Percentiles rank a stretch among this genome's conserved stretches.
Conservation (phyloP, 768 basidiomycete species). For the Coprinopsis marcescibilis region DNA sequence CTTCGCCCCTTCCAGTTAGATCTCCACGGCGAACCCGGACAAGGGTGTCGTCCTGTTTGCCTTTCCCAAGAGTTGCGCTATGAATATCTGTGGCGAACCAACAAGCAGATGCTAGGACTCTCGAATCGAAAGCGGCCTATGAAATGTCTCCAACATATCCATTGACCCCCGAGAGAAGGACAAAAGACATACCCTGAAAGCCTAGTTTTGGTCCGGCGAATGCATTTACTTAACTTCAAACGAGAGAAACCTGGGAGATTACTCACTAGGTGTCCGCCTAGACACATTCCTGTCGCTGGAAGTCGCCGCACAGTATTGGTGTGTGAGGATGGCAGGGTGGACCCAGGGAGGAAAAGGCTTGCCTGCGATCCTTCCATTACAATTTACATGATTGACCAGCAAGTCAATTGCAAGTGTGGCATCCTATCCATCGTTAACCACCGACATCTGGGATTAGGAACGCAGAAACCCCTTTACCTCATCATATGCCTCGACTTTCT, state of each 20-base stretch:
- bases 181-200: slow-evolving; percentile 30
- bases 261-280: slow-evolving; percentile 78
- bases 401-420: slow-evolving; percentile 73
- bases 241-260: background rate
- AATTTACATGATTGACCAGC: slow-evolving; percentile 65
- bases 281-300: slow-evolving; percentile 84
- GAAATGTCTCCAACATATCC: background rate
- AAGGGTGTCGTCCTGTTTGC: slow-evolving; percentile 80
- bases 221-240: background rate
- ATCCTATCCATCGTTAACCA: slow-evolving; percentile 44
- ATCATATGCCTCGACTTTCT: slow-evolving; percentile 81
- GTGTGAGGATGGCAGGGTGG: background rate
- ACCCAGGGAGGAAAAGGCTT: slow-evolving; percentile 17
- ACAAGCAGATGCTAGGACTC: slow-evolving; percentile 81
- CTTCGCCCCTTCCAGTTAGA: slow-evolving; percentile 71
- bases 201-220: slow-evolving; percentile 19
- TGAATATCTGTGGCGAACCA: slow-evolving; percentile 97
- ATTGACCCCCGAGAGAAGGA: too few relatives aligned
- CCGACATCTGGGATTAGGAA: background rate
- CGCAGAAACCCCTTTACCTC: slow-evolving; percentile 61
- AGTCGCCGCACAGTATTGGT: background rate
- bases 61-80: slow-evolving; percentile 77
- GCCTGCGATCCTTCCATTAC: slow-evolving; percentile 90
- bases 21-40: slow-evolving; percentile 68
- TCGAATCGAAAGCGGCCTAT: slow-evolving; percentile 83